A percentile compares a stretch with the other conserved stretches of the same genome.
phyloP scores from a whole-genome alignment of 2,329 filamentous ascomycete genomes.

The Sarocladiaceae sp. region DNA sequence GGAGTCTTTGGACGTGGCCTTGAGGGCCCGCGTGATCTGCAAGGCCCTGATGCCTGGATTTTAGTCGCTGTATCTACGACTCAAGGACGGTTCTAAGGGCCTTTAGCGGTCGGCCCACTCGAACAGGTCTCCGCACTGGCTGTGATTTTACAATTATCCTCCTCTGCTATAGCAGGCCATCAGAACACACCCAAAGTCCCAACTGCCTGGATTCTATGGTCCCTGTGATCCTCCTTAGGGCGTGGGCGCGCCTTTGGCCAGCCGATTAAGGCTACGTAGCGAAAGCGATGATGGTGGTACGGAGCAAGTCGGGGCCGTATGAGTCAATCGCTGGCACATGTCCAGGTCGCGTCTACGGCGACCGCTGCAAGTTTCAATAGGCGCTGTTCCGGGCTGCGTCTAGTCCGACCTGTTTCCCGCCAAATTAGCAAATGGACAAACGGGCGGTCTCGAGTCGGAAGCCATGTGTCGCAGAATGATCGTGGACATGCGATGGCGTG shows the following conservation, averaged over 20 bases:
- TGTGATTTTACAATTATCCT: neutral
- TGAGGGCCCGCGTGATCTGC: neutral
- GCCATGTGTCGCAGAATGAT: neutral
- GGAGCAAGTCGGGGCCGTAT: neutral
- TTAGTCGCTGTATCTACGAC: too few species aligned
- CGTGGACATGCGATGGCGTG: neutral
- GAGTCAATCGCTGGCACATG: neutral
- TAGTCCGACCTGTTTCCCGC: neutral
- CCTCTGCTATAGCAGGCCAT: neutral
- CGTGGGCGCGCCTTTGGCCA: too few species aligned
- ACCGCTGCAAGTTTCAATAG: neutral
- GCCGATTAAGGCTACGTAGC: too few species aligned
- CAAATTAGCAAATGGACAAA: neutral
- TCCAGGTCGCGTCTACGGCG: neutral
- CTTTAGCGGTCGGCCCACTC: too few species aligned
- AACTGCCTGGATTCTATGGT: neutral
- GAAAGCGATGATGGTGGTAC: too few species aligned
- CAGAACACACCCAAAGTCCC: conserved; percentile 1
- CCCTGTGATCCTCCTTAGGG: too few species aligned
- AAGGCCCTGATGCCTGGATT: neutral
- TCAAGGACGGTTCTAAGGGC: too few species aligned
- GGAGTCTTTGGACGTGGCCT: neutral
- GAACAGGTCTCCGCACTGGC: neutral
- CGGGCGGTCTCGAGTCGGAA: neutral
- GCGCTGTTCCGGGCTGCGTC: neutral